Evolutionary conservation across 495 filamentous ascomycete species (phyloP).

Genomic region (Thermochaetoides thermophila): DNA sequence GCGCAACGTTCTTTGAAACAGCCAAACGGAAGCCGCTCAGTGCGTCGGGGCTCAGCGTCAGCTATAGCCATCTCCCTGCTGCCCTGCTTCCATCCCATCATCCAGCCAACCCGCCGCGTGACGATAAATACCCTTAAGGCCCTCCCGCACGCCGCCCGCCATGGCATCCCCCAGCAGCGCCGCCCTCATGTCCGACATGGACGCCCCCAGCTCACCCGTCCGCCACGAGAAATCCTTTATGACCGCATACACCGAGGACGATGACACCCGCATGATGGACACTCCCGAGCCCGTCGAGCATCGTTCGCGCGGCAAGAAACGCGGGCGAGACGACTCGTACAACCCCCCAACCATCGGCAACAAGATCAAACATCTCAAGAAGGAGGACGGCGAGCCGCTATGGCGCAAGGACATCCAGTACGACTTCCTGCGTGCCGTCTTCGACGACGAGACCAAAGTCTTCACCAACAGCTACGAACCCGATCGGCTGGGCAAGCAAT

Average conservation of each 20-base stretch:
- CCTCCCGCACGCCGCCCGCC: constrained; percentile 2
- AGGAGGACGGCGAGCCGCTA: constrained; percentile 89
- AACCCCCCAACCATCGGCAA: constrained; percentile 45
- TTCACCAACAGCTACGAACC: constrained; percentile 76
- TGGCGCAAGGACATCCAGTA: constrained; percentile 98
- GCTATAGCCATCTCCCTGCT: too few species aligned
- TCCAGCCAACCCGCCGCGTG: background rate
- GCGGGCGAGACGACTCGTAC: constrained; percentile 20
- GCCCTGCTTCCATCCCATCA: background rate
- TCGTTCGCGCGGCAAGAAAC: constrained; percentile 20
- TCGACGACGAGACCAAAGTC: constrained; percentile 68
- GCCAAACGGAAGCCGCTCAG: too few species aligned
- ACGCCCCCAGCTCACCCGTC: constrained; percentile 18
- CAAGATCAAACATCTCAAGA: constrained; percentile 94
- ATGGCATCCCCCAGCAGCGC: constrained; percentile 22
- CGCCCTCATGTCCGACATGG: constrained; percentile 17
- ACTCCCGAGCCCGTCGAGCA: constrained; percentile 21
- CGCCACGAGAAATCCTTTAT: constrained; percentile 21
- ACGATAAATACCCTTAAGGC: background rate
- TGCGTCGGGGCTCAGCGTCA: too few species aligned
- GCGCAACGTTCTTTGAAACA: too few species aligned
- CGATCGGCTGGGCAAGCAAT: constrained; percentile 54
- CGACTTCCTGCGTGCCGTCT: constrained; percentile 82
- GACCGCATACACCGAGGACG: constrained; percentile 19
- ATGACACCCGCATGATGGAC: constrained; percentile 18